Conservation (phyloP, 257 asterid genomes). For the Plantago major region DNA sequence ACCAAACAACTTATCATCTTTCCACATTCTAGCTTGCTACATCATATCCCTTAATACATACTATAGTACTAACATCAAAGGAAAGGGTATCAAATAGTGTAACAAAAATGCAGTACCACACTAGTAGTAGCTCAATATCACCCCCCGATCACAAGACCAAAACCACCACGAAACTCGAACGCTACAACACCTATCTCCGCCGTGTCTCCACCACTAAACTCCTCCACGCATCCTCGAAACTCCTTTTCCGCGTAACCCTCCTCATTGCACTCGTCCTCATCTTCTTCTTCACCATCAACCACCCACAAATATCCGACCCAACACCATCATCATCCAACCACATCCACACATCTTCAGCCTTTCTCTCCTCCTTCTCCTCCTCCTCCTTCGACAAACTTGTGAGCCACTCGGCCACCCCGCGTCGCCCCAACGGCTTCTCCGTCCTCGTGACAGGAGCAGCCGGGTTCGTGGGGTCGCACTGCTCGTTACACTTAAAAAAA, state of each 20-base stretch:
- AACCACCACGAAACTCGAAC: slow-evolving; percentile 55
- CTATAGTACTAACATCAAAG: neutral
- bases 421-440: slow-evolving; percentile 73
- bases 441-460: slow-evolving; percentile 89
- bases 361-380: slow-evolving; percentile 65
- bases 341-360: slow-evolving; percentile 43
- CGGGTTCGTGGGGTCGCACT: slow-evolving; percentile 89
- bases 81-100: neutral
- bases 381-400: slow-evolving; percentile 80
- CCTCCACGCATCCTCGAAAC: slow-evolving; percentile 78
- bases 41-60: neutral
- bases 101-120: slow-evolving; percentile 35
- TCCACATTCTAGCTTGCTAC: neutral
- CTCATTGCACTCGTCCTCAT: slow-evolving; percentile 67
- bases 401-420: slow-evolving; percentile 82
- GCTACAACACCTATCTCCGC: slow-evolving; percentile 76
- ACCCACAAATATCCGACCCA: slow-evolving; percentile 49
- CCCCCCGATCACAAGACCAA: slow-evolving; percentile 56
- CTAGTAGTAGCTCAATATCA: slow-evolving; percentile 22
- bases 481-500: slow-evolving; percentile 65
- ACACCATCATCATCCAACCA: slow-evolving; percentile 19
- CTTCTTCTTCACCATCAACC: slow-evolving; percentile 71
- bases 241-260: slow-evolving; percentile 83
- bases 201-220: slow-evolving; percentile 70
- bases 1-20: slow-evolving; percentile 11